Base-by-base conservation (phyloP, 192 early-diverging fungal species). In the Jimgerdemannia lactiflua region DNA sequence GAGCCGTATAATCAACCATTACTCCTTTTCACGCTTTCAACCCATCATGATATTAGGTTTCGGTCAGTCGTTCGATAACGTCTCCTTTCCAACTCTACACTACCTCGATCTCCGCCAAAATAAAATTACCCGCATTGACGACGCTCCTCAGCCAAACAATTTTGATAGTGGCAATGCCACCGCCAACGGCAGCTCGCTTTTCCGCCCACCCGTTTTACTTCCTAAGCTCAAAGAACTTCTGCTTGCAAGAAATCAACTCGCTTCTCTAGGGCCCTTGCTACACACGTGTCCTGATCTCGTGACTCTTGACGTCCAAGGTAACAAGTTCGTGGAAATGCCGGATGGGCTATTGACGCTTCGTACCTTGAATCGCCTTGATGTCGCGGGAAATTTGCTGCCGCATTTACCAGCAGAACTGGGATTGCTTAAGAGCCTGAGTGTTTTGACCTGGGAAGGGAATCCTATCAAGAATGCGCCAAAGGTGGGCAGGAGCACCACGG, bases 361-460 rank as follows among this genome's bases (percentile, higher is more conserved):
- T 6, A 39, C 41, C 0, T 59, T 89, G 14, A 80, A 85, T n/a
- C 75, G 87, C 43, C 68, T 89, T 29, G 86, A 89, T 77, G 78
- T 89, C 43, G 67, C 85, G 7, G 79, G 73, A 71, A 89, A 89
- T 75, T 74, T 77, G 14, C 72, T 89, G 69, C 76, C 77, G 42
- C 39, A 40, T 44, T 78, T 89, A 18, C 82, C 85, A 14, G 59
- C 75, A 8, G 82, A 84, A 43, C 71, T 89, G 19, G 86, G 88
- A 11, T 67, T 70, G 42, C 77, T 89, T 65, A n/a, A 70, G 39
- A 68, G 84, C 65, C 71, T 89, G 43, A 80, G 79, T 6, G 78
- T 79, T 9, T 79, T 89, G 64, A 68, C 71, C 3, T 89, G 84
- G 81, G 82, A 85, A 65, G 86, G 86, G 3, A 89, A 89, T 54